Base-by-base conservation (phyloP, 2,329 filamentous ascomycete genomes). In the Aspergillus udagawae region DNA sequence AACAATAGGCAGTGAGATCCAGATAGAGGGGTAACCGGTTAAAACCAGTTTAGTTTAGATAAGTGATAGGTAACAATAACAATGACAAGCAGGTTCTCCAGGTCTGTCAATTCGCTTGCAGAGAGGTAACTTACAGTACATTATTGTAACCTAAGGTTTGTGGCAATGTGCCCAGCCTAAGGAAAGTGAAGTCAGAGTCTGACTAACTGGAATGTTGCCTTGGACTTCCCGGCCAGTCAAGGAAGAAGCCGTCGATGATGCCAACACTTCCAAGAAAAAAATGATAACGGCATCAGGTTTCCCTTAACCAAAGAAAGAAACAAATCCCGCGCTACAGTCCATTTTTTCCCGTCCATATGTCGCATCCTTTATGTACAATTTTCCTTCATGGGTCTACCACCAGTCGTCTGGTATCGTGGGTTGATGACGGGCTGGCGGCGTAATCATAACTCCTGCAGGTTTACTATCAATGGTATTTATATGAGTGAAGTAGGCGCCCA, bases 171-270 rank as follows among this genome's bases (percentile, higher is more conserved):
- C 32, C 32, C 32, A 35, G 32, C 32, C 12, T 2, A 6, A 17
- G 29, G 29, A 32, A 32, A 35, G 49, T 49, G 49, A 51, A 28
- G 17, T 27, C 47, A 52, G 52, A 28, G 32, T 35, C 32, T 35
- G 32, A 35, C 32, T 35, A 35, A 35, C 32, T 14, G 32, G 32
- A 38, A 17, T 38, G 32, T 17, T 5, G 32, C 32, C 32, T 38
- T 14, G 28, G 38, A 20, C 28, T 50, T 55, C 49, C 51, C 51
- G 49, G 51, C 59, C 59, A 59, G 44, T 54, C 56, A 54, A 42
- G 23, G 45, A 21, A 27, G 29, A 32, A 12, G 45, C 23, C 25
- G 28, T 55, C 38, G 50, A 58, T 61, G 54, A 63, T 59, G 60
- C 52, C 51, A 47, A 55, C 53, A 60, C 55, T 53, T 28, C 44